Evolutionary conservation across 1,139 yeast genomes (phyloP).

Genomic region (Blastobotrys proliferans): DNA sequence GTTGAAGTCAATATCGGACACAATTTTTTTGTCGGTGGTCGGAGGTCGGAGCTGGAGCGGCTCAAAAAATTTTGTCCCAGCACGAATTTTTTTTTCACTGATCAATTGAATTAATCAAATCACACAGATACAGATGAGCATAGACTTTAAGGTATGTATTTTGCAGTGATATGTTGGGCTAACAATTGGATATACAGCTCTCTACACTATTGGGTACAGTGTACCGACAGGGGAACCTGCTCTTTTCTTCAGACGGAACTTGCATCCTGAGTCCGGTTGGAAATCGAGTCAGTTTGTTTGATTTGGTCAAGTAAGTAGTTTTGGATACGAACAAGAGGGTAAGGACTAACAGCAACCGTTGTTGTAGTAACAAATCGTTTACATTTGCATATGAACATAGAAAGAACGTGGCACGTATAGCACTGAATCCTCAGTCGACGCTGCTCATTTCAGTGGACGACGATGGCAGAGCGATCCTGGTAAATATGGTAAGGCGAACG

Average conservation of each 20-base stretch:
- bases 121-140: conserved; percentile 24
- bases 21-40: background rate
- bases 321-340: background rate
- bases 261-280: conserved; percentile 89
- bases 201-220: conserved; percentile 92
- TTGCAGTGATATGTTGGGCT: background rate
- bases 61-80: conserved; percentile 3
- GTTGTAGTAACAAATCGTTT: conserved; percentile 58
- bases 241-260: conserved; percentile 86
- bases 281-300: conserved; percentile 85
- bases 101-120: background rate
- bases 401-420: conserved; percentile 73
- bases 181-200: conserved; percentile 39
- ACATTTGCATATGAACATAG: conserved; percentile 93
- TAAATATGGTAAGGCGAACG: conserved; percentile 74
- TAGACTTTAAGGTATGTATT: conserved; percentile 28
- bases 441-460: conserved; percentile 75
- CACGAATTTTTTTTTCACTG: conserved; percentile 1
- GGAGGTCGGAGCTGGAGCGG: too few relatives aligned
- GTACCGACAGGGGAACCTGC: conserved; percentile 82
- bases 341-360: background rate
- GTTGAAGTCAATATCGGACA: background rate
- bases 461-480: conserved; percentile 91
- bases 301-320: conserved; percentile 50
- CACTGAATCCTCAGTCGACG: conserved; percentile 78